Base-by-base conservation (phyloP, 2,329 filamentous ascomycete species). In the Amauroascus niger region DNA sequence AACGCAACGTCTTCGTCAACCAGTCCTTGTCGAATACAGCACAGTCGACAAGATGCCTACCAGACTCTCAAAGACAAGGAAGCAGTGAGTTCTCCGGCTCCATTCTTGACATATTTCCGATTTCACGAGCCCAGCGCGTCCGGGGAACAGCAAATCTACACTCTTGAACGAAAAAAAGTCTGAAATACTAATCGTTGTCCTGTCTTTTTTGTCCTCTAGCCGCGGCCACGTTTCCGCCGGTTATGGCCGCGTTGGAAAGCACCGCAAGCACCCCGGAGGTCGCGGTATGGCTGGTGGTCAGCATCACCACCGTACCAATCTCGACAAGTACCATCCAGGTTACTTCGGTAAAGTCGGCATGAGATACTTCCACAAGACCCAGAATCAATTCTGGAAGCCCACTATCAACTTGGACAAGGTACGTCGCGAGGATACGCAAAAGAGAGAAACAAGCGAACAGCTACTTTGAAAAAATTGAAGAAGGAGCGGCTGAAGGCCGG, bases 351-450 rank as follows among this genome's bases (percentile, higher is more conserved):
- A 96, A 80, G 87, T 91, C 67, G 86, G 87, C 79, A 91, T 91
- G 87, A 81, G 87, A 71, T 85, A 91, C 79, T 96, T 95, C 87
- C 91, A 97, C 83, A 90, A 93, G 78, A 84, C 88, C 71, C 81
- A 84, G 71, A 91, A 91, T 81, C 86, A 94, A 73, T 89, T 91
- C 82, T 98, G 91, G 93, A 96, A 95, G 81, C 93, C 93, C 64
- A 82, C 88, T 67, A 86, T 98, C 85, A 98, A 98, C 82, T 80
- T 98, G 67, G 93, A 97, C 79, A 98, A 97, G 87, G 87, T 91
- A 76, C 69, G 76, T 71, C 61, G 41, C n/a, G 37, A 24, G 14
- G 13, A 20, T 55, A 37, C 13, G 35, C 33, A 35, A n/a, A 43
- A 43, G n/a, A 13, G 1, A 28, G 40, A 6, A 33, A 26, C 3